Conservation (phyloP, 495 filamentous ascomycete species). For the Bacidia gigantensis region DNA sequence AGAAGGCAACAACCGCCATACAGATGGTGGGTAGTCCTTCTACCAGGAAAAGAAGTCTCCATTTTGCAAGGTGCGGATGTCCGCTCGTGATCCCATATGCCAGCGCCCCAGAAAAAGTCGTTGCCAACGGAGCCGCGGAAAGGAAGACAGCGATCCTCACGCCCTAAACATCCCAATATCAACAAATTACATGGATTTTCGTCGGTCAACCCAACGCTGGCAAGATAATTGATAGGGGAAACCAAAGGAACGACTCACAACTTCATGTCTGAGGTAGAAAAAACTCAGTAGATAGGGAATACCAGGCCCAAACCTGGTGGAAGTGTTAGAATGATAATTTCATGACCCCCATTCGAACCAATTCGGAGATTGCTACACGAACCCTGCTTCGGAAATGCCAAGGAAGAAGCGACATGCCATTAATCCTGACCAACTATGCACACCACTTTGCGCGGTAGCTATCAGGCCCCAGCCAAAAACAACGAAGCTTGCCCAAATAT, state of each 20-base stretch:
- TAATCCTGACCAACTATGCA: constrained; percentile 46
- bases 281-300: constrained; percentile 66
- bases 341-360: no score
- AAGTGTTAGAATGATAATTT: no score
- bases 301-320: constrained; percentile 52
- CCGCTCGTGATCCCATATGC: constrained; percentile 74
- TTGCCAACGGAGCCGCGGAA: constrained; percentile 66
- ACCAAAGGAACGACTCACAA: no score
- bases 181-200: no score
- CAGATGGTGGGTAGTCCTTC: constrained; percentile 64
- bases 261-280: constrained; percentile 68
- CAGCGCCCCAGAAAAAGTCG: constrained; percentile 68
- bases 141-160: constrained; percentile 65
- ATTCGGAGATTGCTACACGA: no score
- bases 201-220: no score
- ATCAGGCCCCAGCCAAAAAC: constrained; percentile 42
- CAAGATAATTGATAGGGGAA: no score
- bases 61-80: constrained; percentile 50
- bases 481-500: constrained; percentile 35
- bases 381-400: constrained; percentile 51
- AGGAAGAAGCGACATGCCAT: constrained; percentile 57
- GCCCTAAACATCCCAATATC: no score
- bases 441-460: constrained; percentile 46
- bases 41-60: constrained; percentile 71
- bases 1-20: constrained; percentile 52